Conservation (phyloP, 2,329 filamentous ascomycete genomes). For the Beauveria scarabaeidicola region DNA sequence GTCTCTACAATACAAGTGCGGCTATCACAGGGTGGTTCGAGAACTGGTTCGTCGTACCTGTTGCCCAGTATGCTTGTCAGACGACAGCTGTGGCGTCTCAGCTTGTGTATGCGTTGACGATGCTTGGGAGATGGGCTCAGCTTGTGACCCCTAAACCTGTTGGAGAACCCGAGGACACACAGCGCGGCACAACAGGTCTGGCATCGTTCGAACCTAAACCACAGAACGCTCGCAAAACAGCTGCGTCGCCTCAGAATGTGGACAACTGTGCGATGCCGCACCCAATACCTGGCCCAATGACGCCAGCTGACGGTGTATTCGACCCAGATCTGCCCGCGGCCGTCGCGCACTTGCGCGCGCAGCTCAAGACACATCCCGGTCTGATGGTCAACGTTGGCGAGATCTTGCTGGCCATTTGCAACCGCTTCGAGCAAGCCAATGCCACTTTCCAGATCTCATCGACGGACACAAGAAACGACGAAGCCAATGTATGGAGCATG, state of each 20-base stretch:
- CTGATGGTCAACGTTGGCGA: conserved; percentile 36
- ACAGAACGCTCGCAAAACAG: not conserved
- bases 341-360: conserved; percentile 31
- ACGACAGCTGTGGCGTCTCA: conserved; percentile 38
- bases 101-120: conserved; percentile 41
- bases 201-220: conserved; percentile 7
- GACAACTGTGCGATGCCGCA: not conserved
- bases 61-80: conserved; percentile 33
- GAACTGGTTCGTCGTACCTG: conserved; percentile 36
- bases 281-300: not conserved
- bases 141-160: conserved; percentile 30
- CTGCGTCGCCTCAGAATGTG: not conserved
- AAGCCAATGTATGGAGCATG: conserved; percentile 41
- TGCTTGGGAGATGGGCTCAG: conserved; percentile 43
- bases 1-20: conserved; percentile 39
- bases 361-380: conserved; percentile 35
- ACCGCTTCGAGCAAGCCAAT: conserved; percentile 36
- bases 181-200: conserved; percentile 1
- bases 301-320: conserved; percentile 6
- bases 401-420: conserved; percentile 33
- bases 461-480: conserved; percentile 24
- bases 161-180: not conserved
- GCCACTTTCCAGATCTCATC: conserved; percentile 25
- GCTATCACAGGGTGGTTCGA: conserved; percentile 43
- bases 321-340: conserved; percentile 32